phyloP scores from a whole-genome alignment of 192 early-diverging fungal genomes.

The Backusella sp. region DNA sequence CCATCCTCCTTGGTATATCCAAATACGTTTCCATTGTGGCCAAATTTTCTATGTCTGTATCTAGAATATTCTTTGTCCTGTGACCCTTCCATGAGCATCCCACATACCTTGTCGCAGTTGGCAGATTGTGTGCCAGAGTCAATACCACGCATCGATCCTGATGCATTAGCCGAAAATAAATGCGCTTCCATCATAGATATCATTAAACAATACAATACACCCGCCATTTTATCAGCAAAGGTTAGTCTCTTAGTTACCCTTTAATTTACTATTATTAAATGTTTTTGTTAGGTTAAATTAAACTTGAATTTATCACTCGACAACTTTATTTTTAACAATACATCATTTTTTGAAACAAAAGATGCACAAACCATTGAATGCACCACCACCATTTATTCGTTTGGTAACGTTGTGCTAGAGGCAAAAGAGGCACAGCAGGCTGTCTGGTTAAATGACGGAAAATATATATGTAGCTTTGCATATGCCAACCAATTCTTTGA shows the following conservation, averaged over 20 bases:
- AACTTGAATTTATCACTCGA: slow-evolving; percentile 36
- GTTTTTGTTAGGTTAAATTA: slow-evolving; percentile 38
- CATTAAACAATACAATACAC: slow-evolving; percentile 10
- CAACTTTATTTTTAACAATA: slow-evolving; percentile 46
- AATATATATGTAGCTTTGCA: slow-evolving; percentile 45
- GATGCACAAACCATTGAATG: slow-evolving; percentile 42
- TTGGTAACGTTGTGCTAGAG: slow-evolving; percentile 45
- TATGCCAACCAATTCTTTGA: slow-evolving; percentile 57
- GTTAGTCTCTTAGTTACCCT: slow-evolving; percentile 4
- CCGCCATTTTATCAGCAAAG: slow-evolving; percentile 30
- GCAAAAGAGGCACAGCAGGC: slow-evolving; percentile 47
- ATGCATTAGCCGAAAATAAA: slow-evolving; percentile 22
- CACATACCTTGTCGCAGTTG: slow-evolving; percentile 38
- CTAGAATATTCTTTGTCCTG: slow-evolving; percentile 32
- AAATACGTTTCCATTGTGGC: slow-evolving; percentile 31
- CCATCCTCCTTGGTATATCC: slow-evolving; percentile 1
- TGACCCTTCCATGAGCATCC: slow-evolving; percentile 23
- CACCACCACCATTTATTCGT: slow-evolving; percentile 48
- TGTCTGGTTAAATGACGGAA: slow-evolving; percentile 31
- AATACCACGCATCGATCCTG: slow-evolving; percentile 15
- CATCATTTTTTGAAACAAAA: slow-evolving; percentile 40
- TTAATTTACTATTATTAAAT: not conserved
- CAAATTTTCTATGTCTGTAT: slow-evolving; percentile 39
- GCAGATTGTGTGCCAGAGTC: slow-evolving; percentile 29
- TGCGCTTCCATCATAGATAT: slow-evolving; percentile 18